Conservation (phyloP, 1,139 yeast genomes). For the Geotrichum restrictum region DNA sequence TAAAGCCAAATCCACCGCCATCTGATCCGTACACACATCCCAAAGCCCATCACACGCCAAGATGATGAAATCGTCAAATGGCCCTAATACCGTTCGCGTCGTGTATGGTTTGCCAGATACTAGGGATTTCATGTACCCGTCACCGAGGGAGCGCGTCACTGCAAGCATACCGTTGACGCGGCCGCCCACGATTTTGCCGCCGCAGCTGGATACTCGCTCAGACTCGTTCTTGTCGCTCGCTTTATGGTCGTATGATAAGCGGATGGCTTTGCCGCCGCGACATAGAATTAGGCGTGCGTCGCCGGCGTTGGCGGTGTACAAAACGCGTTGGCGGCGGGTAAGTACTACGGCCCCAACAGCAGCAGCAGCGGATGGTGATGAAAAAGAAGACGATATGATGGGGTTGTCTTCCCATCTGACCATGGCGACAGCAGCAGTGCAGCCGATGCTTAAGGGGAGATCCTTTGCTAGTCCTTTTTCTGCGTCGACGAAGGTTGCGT, state of each 20-base stretch:
- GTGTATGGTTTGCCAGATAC: conserved; percentile 93
- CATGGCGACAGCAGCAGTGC: conserved; percentile 94
- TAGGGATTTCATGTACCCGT: conserved; percentile 80
- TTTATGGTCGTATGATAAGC: conserved; percentile 91
- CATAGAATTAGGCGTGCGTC: conserved; percentile 81
- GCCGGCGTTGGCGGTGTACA: conserved; percentile 94
- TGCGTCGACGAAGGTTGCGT: conserved; percentile 59
- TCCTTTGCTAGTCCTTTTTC: conserved; percentile 60
- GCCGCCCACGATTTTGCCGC: conserved; percentile 84
- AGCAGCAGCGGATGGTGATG: conserved; percentile 28
- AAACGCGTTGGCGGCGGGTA: conserved; percentile 46
- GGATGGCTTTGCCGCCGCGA: conserved; percentile 66
- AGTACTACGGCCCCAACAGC: conserved; percentile 27
- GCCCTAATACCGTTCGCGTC: conserved; percentile 70
- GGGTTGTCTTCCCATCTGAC: conserved; percentile 66
- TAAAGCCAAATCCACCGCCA: conserved; percentile 68
- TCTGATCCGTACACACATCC: conserved; percentile 82
- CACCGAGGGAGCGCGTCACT: conserved; percentile 93
- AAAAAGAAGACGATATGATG: conserved; percentile 46
- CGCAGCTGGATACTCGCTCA: conserved; percentile 66
- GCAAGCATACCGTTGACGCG: conserved; percentile 96
- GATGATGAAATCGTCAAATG: conserved; percentile 67
- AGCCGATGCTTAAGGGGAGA: conserved; percentile 64
- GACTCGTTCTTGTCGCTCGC: conserved; percentile 79
- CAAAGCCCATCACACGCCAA: conserved; percentile 93